Percentiles rank a stretch among this genome's conserved stretches.
These are phyloP conservation scores for Zizania latifolia DNA, from an alignment of 176 grass and related monocot genomes.

Conservation along the genomic window DNA sequence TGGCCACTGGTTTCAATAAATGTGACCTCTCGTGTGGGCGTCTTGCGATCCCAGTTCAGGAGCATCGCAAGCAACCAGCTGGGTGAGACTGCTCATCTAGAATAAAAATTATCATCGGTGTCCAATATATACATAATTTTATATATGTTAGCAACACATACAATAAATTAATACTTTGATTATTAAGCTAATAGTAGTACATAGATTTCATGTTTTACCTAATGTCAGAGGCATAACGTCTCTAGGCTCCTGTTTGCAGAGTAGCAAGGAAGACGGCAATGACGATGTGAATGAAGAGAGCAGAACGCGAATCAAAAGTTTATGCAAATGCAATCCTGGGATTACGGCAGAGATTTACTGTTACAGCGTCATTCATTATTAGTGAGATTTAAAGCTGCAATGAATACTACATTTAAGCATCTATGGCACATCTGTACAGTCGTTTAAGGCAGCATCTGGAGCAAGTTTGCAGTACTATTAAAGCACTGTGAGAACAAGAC, in stretches of 20 bases:
- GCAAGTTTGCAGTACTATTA: neutral
- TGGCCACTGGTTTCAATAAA: neutral
- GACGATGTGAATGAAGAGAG: neutral
- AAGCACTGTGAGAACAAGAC: too few species aligned
- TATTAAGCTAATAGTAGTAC: too few species aligned
- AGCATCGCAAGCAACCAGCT: too few species aligned
- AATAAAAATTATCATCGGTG: too few species aligned
- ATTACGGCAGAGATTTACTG: neutral
- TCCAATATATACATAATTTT: too few species aligned
- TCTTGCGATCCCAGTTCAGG: neutral
- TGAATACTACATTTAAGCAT: neutral
- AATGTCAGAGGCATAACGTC: too few species aligned
- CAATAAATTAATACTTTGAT: too few species aligned
- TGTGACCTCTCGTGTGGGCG: neutral
- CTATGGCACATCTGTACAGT: neutral
- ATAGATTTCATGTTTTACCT: too few species aligned
- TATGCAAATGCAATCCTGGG: neutral
- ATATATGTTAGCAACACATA: too few species aligned
- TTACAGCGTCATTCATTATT: neutral
- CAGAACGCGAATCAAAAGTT: neutral
- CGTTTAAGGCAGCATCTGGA: conserved; percentile 1
- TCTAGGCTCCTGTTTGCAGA: too few species aligned
- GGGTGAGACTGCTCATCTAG: too few species aligned
- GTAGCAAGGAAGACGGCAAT: neutral
- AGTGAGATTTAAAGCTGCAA: neutral